Evolutionary conservation across 148 eudicot genomes (phyloP).

Genomic region (Rhododendron vialii): DNA sequence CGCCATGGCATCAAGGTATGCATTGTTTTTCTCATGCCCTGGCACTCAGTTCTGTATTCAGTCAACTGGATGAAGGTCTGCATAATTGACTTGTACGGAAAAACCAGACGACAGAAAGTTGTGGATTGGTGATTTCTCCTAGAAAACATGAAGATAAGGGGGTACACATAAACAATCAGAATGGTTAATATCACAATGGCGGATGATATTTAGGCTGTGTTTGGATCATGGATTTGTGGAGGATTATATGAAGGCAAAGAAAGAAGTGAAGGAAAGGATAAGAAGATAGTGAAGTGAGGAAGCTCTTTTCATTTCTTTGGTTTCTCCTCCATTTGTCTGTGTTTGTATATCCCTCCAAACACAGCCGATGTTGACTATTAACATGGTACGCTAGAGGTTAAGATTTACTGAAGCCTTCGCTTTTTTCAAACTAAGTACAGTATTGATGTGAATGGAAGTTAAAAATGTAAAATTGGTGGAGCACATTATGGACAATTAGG

Average conservation of each 20-base stretch:
- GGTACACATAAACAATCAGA: neutral
- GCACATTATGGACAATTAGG: neutral
- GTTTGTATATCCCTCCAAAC: neutral
- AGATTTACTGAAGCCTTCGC: neutral
- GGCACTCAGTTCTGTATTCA: neutral
- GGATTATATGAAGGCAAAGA: neutral
- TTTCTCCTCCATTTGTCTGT: neutral
- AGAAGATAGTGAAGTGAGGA: neutral
- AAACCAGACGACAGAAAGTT: neutral
- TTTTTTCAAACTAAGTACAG: neutral
- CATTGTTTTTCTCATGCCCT: neutral
- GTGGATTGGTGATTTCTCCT: neutral
- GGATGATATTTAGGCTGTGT: neutral
- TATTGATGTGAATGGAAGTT: neutral
- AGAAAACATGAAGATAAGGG: neutral
- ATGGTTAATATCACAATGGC: neutral
- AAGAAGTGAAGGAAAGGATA: neutral
- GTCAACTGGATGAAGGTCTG: neutral
- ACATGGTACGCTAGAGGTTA: neutral
- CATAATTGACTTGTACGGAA: neutral
- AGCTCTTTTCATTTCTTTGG: neutral
- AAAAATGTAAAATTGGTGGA: neutral
- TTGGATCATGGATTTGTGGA: neutral
- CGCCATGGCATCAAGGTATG: slow-evolving; percentile 11
- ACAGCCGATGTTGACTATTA: neutral